These are phyloP conservation scores for Yamadazyma aaseri DNA, from an alignment of 1,139 yeast species.

Conservation along the genomic window DNA sequence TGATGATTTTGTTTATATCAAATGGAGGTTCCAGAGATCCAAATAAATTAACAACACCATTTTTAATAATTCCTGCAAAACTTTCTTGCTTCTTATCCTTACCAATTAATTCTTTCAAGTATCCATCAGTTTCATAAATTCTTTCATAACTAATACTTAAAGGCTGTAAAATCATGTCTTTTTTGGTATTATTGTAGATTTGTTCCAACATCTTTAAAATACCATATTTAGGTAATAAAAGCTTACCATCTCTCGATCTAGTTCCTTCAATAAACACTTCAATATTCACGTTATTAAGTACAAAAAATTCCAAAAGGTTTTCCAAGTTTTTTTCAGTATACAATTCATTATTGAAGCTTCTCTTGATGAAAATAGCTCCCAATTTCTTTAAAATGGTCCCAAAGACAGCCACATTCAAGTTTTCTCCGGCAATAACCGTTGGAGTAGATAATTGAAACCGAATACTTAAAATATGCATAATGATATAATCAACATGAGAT, in stretches of 20 bases:
- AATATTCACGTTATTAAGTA: slow-evolving; percentile 51
- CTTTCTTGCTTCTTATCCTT: slow-evolving; percentile 55
- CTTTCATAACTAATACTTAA: slow-evolving; percentile 63
- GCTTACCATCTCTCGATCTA: slow-evolving; percentile 64
- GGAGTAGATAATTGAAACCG: slow-evolving; percentile 60
- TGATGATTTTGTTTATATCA: slow-evolving; percentile 17
- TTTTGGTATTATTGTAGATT: slow-evolving; percentile 42
- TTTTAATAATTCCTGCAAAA: slow-evolving; percentile 32
- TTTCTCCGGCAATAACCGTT: slow-evolving; percentile 67
- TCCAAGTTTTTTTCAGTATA: slow-evolving; percentile 58
- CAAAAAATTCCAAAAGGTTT: slow-evolving; percentile 52
- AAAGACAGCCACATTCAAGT: slow-evolving; percentile 61
- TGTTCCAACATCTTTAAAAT: slow-evolving; percentile 52
- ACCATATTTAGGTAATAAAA: slow-evolving; percentile 64
- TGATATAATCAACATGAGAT: slow-evolving; percentile 65
- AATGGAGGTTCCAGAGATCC: slow-evolving; percentile 10
- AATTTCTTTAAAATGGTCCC: slow-evolving; percentile 46
- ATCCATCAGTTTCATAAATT: slow-evolving; percentile 65
- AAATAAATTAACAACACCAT: slow-evolving; percentile 32
- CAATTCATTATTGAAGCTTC: slow-evolving; percentile 49
- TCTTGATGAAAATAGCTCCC: slow-evolving; percentile 49
- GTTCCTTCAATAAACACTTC: slow-evolving; percentile 71
- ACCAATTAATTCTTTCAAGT: slow-evolving; percentile 60
- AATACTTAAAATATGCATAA: slow-evolving; percentile 56
- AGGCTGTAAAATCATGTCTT: slow-evolving; percentile 51